Evolutionary conservation across 2,329 filamentous ascomycete species (phyloP).

Genomic region (Neofusicoccum sp.): DNA sequence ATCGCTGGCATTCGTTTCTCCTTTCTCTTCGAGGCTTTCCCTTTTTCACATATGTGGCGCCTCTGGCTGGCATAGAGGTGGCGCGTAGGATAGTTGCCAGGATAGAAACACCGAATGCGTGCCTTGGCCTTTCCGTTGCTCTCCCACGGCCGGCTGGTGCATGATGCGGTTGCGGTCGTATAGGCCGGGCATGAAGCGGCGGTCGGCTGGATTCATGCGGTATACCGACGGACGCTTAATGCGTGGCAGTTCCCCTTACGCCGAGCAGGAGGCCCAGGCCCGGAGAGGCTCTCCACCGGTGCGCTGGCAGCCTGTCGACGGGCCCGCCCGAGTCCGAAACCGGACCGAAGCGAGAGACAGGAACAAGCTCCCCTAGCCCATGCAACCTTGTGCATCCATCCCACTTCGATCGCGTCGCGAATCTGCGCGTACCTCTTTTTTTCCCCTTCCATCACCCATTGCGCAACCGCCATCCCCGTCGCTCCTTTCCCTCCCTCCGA

Average conservation of each 20-base stretch:
- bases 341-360: slow-evolving; percentile 9
- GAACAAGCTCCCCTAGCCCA: neutral
- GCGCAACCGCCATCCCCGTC: neutral
- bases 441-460: neutral
- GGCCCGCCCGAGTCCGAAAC: slow-evolving; percentile 2
- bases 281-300: neutral
- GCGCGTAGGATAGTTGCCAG: slow-evolving; percentile 17
- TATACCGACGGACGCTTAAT: neutral
- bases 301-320: neutral
- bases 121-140: neutral
- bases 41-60: neutral
- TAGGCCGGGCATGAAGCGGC: neutral
- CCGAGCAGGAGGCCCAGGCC: too few relatives aligned
- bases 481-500: neutral
- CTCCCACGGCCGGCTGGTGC: neutral
- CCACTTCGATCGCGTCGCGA: slow-evolving; percentile 10
- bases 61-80: slow-evolving; percentile 17
- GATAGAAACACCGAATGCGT: slow-evolving; percentile 16
- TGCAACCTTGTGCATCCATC: neutral
- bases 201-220: neutral
- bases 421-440: slow-evolving; percentile 1
- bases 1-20: slow-evolving; percentile 3
- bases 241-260: too few relatives aligned
- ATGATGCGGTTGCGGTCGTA: neutral
- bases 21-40: neutral